phyloP scores from a whole-genome alignment of 192 early-diverging fungal genomes.

The Linnemannia schmuckeri region DNA sequence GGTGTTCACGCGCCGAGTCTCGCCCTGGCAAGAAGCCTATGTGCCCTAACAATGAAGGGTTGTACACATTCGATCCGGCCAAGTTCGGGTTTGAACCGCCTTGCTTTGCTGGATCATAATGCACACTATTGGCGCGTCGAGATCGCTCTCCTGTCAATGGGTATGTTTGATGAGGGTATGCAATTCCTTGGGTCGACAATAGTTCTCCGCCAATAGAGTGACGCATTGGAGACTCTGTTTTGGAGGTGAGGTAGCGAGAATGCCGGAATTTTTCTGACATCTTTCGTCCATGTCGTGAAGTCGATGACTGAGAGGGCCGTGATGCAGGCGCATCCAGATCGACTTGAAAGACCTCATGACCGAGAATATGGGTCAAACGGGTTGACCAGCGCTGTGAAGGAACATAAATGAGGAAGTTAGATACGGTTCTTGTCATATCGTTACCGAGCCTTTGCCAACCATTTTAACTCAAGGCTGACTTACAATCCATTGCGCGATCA shows the following conservation, averaged over 20 bases:
- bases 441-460: neutral
- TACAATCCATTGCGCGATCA: conserved; percentile 78
- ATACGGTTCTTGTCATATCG: neutral
- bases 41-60: conserved; percentile 44
- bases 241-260: conserved; percentile 32
- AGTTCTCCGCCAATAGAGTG: conserved; percentile 53
- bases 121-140: conserved; percentile 49
- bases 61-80: conserved; percentile 8
- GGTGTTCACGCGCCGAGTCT: conserved; percentile 24
- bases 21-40: conserved; percentile 34
- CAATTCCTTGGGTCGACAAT: conserved; percentile 35
- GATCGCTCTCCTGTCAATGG: conserved; percentile 30
- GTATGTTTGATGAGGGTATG: conserved; percentile 31
- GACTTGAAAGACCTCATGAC: conserved; percentile 69
- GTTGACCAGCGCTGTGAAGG: conserved; percentile 68
- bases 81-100: conserved; percentile 11
- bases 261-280: conserved; percentile 56
- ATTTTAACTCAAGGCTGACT: conserved; percentile 29
- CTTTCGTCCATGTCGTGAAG: conserved; percentile 36
- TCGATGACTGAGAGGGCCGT: neutral
- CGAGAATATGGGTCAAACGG: conserved; percentile 72
- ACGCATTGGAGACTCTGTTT: conserved; percentile 38
- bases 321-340: conserved; percentile 65
- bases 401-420: neutral
- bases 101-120: conserved; percentile 42